Evolutionary conservation across 257 asterid genomes (phyloP).

Genomic region (Salvia miltiorrhiza): DNA sequence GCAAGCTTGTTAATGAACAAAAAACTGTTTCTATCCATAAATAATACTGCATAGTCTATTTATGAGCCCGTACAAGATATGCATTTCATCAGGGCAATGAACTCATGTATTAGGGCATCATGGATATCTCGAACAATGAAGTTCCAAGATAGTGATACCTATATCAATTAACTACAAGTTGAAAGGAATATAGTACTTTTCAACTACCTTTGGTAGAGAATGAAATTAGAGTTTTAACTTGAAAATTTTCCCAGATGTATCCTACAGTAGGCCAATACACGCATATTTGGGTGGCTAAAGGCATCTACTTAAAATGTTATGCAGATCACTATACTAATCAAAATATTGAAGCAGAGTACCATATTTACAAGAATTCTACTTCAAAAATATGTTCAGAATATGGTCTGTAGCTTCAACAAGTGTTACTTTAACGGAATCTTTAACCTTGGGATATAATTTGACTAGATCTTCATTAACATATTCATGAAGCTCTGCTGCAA

Average conservation of each 20-base stretch:
- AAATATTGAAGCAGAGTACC: constrained; percentile 4
- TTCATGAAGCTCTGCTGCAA: constrained; percentile 92
- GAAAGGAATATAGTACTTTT: not conserved
- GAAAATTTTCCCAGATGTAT: not conserved
- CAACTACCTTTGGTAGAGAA: not conserved
- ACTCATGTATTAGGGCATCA: not conserved
- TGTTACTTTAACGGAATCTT: constrained; percentile 71
- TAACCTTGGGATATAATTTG: constrained; percentile 70
- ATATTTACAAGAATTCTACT: not conserved
- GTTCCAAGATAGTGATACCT: not conserved
- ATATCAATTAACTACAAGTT: not conserved
- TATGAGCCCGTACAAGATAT: not conserved
- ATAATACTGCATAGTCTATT: not conserved
- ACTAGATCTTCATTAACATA: constrained; percentile 75
- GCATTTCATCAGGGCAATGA: not conserved
- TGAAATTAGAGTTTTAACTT: constrained; percentile 16
- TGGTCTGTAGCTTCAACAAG: constrained; percentile 95
- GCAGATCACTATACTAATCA: not conserved
- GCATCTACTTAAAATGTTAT: not conserved
- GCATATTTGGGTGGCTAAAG: not conserved
- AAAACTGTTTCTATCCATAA: not conserved
- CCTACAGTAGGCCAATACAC: not conserved
- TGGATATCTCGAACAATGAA: not conserved
- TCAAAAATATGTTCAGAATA: constrained; percentile 65
- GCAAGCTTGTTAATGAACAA: not conserved